Base-by-base conservation (phyloP, 176 grass and related monocot genomes). In the Melocanna baccifera region DNA sequence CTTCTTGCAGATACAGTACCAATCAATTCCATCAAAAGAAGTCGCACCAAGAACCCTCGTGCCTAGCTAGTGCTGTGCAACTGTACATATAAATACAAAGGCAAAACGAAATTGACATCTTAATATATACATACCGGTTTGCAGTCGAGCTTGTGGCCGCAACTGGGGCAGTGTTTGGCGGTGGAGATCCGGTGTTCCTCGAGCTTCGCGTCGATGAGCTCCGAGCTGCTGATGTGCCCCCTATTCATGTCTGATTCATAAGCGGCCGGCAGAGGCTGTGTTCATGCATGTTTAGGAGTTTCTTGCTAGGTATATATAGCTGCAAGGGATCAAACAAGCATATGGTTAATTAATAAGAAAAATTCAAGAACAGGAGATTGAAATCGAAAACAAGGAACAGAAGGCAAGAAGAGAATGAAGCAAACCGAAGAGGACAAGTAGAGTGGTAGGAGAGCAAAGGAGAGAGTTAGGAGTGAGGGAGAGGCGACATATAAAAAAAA, bases 151-250 rank as follows among this genome's bases (percentile, higher is more conserved):
- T 93, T 90, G 87, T 94, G 86, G 47, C 91, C 91, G 78, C 95
- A 97, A 84, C 85, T 91, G 40, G 95, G 95, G 75, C 95, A 97
- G 80, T 94, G 95, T 78, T 91, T 89, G 42, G 84, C 55, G 45
- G 85, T 86, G 66, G 83, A 93, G 82, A 97, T 97, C 76, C 91
- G 90, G 89, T 94, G 92, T 86, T 97, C 95, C 42, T 94, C 95
- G 28, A 97, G 91, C 87, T 97, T 97, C 40, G 93, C 91, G 78
- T 93, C 91, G 62, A 97, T 97, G 81, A 94, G 89, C 78, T 94
- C 87, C 66, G 92, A 94, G 92, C 92, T 91, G 84, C 92, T 91
- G 87, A 86, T 78, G 45, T 91, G 86, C 26, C 84, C 82, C 67
- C 84, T 89, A 52, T 89, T 89, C 89, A 91, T 94, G 59, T 36